Evolutionary conservation across 2,329 filamentous ascomycete genomes (phyloP).

Genomic region (Mollisiaceae sp.): DNA sequence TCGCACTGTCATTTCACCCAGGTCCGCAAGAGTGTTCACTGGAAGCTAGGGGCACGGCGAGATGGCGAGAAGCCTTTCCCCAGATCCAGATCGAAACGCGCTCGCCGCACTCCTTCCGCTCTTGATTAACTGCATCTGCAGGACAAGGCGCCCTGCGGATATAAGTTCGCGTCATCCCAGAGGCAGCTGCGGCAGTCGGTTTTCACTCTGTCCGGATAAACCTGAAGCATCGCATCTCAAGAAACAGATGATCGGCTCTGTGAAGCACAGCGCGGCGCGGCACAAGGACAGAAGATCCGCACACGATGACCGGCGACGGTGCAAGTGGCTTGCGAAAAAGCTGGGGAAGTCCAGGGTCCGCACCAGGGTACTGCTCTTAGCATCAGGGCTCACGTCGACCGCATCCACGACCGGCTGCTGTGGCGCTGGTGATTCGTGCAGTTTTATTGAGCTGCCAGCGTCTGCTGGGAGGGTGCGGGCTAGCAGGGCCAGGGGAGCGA

Average conservation of each 20-base stretch:
- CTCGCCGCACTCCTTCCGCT: conserved; percentile 8
- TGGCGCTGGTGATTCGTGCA: conserved; percentile 3
- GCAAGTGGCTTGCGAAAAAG: conserved; percentile 32
- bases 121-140: conserved; percentile 9
- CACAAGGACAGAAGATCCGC: conserved; percentile 25
- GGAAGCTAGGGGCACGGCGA: not conserved
- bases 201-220: conserved; percentile 15
- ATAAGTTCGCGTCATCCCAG: conserved; percentile 19
- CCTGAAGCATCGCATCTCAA: conserved; percentile 13
- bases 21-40: not conserved
- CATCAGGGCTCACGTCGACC: conserved; percentile 1
- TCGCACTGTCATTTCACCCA: not conserved
- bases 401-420: not conserved
- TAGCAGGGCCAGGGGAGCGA: conserved; percentile 8
- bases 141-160: not conserved
- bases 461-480: not conserved
- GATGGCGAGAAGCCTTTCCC: conserved; percentile 3
- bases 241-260: conserved; percentile 11
- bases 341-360: conserved; percentile 30
- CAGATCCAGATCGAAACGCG: conserved; percentile 8
- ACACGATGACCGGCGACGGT: conserved; percentile 25
- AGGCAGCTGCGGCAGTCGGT: conserved; percentile 6
- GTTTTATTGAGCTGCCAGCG: conserved; percentile 2
- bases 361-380: not conserved
- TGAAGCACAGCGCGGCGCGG: conserved; percentile 14